Evolutionary conservation across 2,329 filamentous ascomycete species (phyloP).

Genomic region (Trichoderma lentiforme): DNA sequence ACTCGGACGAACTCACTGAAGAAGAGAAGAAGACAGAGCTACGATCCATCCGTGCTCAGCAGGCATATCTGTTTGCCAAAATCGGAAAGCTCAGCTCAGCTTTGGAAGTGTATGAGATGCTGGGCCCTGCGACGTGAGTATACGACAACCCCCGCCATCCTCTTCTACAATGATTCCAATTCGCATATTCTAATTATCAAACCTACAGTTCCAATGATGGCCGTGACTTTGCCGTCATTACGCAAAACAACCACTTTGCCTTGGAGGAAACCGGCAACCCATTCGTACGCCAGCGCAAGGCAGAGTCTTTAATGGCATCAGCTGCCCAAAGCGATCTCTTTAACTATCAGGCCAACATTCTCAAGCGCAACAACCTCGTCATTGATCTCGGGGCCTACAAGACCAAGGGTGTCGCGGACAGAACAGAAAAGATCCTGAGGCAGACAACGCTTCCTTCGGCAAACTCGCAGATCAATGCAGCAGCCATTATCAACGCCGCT

Average conservation of each 20-base stretch:
- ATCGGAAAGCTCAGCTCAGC: slow-evolving; percentile 66
- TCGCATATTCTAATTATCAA: neutral
- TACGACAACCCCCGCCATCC: neutral
- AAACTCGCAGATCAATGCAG: slow-evolving; percentile 35
- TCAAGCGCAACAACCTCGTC: slow-evolving; percentile 60
- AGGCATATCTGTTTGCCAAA: slow-evolving; percentile 67
- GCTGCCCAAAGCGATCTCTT: slow-evolving; percentile 65
- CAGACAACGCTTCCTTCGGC: slow-evolving; percentile 29
- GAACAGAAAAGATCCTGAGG: slow-evolving; percentile 42
- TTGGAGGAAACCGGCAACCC: slow-evolving; percentile 55
- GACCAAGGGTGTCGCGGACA: slow-evolving; percentile 55
- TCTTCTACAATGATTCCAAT: neutral
- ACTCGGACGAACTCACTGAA: slow-evolving; percentile 67
- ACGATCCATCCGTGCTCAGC: slow-evolving; percentile 72
- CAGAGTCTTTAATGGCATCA: slow-evolving; percentile 51
- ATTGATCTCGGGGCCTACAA: slow-evolving; percentile 67
- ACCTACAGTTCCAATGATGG: slow-evolving; percentile 41
- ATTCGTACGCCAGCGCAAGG: slow-evolving; percentile 62
- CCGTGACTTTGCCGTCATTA: slow-evolving; percentile 61
- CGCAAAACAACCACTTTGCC: slow-evolving; percentile 59
- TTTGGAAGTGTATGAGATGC: slow-evolving; percentile 56
- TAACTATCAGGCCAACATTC: slow-evolving; percentile 58
- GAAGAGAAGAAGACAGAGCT: slow-evolving; percentile 73
- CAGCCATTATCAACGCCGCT: slow-evolving; percentile 62
- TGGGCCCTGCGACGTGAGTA: slow-evolving; percentile 60